Evolutionary conservation across 495 filamentous ascomycete species (phyloP), one percentile per base, ranked within the genome.

Genomic region (Chaetomium tenue): DNA sequence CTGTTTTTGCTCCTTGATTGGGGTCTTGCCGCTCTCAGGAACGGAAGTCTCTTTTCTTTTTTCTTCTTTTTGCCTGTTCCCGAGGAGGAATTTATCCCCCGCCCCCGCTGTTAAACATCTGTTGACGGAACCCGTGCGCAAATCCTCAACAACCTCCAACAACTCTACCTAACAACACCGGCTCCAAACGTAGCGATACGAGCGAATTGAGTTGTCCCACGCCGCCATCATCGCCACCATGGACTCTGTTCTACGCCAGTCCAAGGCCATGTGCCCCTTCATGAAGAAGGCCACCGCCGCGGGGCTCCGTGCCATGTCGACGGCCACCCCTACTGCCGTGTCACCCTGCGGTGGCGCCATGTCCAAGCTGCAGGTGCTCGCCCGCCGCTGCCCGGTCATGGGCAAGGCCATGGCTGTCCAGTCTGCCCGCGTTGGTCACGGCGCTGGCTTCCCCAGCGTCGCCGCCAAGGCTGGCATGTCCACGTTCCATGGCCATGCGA

Each of bases 301-400:
- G 69, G 90, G 91, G 37, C 86, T 98, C 61, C 92, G 94, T 63
- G 88, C 92, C 61, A 84, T 98, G 64, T 91, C 93, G 18, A 96
- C 92, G 58, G 86, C 91, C 25, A 84, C 89, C 68, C 84, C 88
- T 70, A 79, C 75, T 76, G 84, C 84, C 64, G 79, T 82, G 56
- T 91, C 88, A 53, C 88, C 87, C 30, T 89, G 91, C 66, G 93
- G 92, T 57, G 91, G 93, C 66, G 91, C 89, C 75, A 97, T 98
- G 87, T 96, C 92, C 70, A 98, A 97, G 79, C 85, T 98, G 67
- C 95, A 97, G 82, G 86, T 94, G 58, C 84, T 96, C 66, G 94
- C 92, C 68, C 89, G 91, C 71, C 91, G 94, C 70, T 98, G 94
- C 86, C 94, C 94, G 63, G 87, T 98, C 74, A 98, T 98, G 94